Percentiles rank a stretch among this genome's conserved stretches.
Evolutionary conservation across 1,284 basidiomycete species (phyloP).

Genomic region (Sanghuangporus weigelae): DNA sequence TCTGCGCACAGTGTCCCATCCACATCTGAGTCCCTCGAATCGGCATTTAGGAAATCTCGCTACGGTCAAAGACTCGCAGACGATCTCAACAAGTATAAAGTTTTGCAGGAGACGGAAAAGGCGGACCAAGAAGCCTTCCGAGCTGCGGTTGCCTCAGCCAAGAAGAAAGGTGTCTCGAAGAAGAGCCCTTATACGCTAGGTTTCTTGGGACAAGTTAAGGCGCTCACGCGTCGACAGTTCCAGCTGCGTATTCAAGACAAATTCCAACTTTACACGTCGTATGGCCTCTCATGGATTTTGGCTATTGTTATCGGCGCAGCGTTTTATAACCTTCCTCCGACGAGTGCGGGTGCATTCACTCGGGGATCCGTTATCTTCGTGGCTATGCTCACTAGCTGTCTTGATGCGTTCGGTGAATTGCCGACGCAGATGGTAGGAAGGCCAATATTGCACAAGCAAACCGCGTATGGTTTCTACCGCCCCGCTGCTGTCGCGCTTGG

Average conservation of each 20-base stretch:
- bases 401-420: constrained; percentile 79
- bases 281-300: constrained; percentile 49
- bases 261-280: constrained; percentile 76
- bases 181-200: constrained; percentile 87
- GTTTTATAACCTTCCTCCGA: constrained; percentile 67
- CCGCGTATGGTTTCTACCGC: constrained; percentile 77
- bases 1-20: constrained; percentile 64
- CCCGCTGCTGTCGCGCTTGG: constrained; percentile 70
- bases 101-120: constrained; percentile 57
- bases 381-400: constrained; percentile 66
- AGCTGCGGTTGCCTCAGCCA: constrained; percentile 70
- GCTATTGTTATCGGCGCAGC: constrained; percentile 76
- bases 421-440: constrained; percentile 73
- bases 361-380: constrained; percentile 80
- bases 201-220: constrained; percentile 68
- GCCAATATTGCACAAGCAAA: constrained; percentile 63
- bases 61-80: constrained; percentile 44
- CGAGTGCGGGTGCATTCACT: constrained; percentile 81
- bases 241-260: constrained; percentile 76
- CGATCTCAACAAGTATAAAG: constrained; percentile 60
- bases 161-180: constrained; percentile 78
- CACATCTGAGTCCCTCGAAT: constrained; percentile 67
- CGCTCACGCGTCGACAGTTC: constrained; percentile 73
- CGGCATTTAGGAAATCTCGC: constrained; percentile 57
- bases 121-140: constrained; percentile 72